Evolutionary conservation across 768 basidiomycete species (phyloP).

Genomic region (Cubamyces lactineus): DNA sequence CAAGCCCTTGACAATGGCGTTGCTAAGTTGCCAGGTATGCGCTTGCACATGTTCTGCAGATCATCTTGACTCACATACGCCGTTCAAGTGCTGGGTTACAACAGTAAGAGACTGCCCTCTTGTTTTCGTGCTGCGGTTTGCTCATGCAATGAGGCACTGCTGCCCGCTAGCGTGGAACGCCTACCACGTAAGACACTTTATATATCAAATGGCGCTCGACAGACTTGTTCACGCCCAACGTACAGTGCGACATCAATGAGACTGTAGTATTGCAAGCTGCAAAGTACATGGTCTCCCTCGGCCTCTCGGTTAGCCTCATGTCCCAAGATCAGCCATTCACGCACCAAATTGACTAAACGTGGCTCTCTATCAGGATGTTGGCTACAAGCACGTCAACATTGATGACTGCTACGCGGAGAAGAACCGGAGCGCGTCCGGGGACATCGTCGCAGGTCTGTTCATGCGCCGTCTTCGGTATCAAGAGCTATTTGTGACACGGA

Average conservation of each 20-base stretch:
- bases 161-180: constrained; percentile 63
- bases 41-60: background rate
- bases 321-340: background rate
- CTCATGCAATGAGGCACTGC: constrained; percentile 14
- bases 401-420: constrained; percentile 72
- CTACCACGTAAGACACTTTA: constrained; percentile 51
- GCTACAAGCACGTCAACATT: constrained; percentile 61
- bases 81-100: constrained; percentile 59
- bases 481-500: background rate
- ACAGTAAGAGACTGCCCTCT: constrained; percentile 46
- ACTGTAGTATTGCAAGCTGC: constrained; percentile 53
- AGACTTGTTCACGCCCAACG: background rate
- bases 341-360: background rate
- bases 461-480: background rate
- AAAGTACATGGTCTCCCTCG: constrained; percentile 51
- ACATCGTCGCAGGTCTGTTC: constrained; percentile 56
- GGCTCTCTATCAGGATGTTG: constrained; percentile 48
- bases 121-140: background rate
- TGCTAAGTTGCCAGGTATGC: constrained; percentile 42
- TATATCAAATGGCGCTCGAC: background rate
- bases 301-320: constrained; percentile 41
- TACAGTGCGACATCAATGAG: constrained; percentile 64
- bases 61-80: background rate
- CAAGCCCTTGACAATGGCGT: constrained; percentile 33
- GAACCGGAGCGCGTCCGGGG: constrained; percentile 50